phyloP scores from a whole-genome alignment of 495 filamentous ascomycete genomes.

The Xylaria acuta region DNA sequence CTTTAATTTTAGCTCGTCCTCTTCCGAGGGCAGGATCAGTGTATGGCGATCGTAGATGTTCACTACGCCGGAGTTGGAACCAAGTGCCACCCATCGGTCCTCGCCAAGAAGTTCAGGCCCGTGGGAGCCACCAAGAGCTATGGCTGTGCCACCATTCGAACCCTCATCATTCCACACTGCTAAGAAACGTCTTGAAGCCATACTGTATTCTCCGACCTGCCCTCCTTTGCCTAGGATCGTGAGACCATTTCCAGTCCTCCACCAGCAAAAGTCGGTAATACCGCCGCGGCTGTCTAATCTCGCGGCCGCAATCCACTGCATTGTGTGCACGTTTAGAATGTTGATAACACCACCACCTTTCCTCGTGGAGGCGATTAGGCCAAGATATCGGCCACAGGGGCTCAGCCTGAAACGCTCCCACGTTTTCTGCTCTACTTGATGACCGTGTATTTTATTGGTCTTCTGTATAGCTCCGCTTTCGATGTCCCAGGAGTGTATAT shows the following conservation, averaged over 20 bases:
- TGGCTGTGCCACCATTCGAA: conserved; percentile 80
- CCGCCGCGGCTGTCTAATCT: conserved; percentile 82
- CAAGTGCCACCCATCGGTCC: conserved; percentile 87
- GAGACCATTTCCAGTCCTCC: conserved; percentile 77
- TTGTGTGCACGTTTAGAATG: conserved; percentile 76
- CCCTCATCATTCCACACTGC: conserved; percentile 91
- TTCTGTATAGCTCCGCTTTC: conserved; percentile 81
- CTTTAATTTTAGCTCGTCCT: conserved; percentile 59
- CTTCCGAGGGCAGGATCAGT: conserved; percentile 56
- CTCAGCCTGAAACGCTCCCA: conserved; percentile 91
- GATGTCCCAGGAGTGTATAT: conserved; percentile 95
- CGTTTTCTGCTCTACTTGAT: conserved; percentile 80
- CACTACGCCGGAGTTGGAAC: conserved; percentile 81
- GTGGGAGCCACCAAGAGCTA: conserved; percentile 73
- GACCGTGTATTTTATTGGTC: conserved; percentile 75
- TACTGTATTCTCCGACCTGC: conserved; percentile 90
- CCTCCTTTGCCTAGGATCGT: conserved; percentile 83
- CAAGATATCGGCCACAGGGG: conserved; percentile 85
- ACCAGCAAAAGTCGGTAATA: conserved; percentile 90
- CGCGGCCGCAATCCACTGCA: conserved; percentile 88
- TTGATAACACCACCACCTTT: conserved; percentile 91
- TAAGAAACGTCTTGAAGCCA: conserved; percentile 67
- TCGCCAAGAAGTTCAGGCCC: conserved; percentile 69
- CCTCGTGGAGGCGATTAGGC: conserved; percentile 72
- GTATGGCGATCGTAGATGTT: conserved; percentile 87